Base-by-base conservation (phyloP, 768 basidiomycete species). In the Dioszegia aurantiaca region DNA sequence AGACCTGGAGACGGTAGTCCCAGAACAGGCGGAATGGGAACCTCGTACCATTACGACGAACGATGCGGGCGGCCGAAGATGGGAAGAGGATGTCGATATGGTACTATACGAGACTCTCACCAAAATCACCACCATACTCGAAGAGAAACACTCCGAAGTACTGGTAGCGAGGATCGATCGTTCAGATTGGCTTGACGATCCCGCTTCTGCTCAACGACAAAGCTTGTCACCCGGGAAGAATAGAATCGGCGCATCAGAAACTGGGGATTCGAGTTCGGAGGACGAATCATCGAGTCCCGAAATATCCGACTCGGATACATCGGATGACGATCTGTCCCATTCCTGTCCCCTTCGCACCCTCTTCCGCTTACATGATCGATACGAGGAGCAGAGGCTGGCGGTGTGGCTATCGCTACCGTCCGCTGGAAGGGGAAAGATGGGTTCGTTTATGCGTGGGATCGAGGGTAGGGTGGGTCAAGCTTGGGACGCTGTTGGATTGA, bases 381-480 rank as follows among this genome's bases (percentile, higher is more conserved):
- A 64, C 60, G 70, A 72, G 42, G 70, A 72, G 43, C 64, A 66
- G 42, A 40, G 68, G 36, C 54, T 72, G 26, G 70, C 70, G 3
- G 59, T 69, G 0, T 72, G 70, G 70, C 42, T 68, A 1, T 42
- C 54, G 8, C 58, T 72, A 1, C 68, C 63, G 0, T 8, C 43
- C 8, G 39, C 37, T 1, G 33, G 16, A 16, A 58, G 70, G 19
- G 63, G 58, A 16, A 61, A 61, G 52, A 72, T 69, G 67, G 58
- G 58, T 0, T 31, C 42, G 23, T 72, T 52, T 48, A 69, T 72
- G 68, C 55, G 70, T 1, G 70, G 70, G 4, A 12, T 26, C 8
- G 58, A 65, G 0, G 65, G 65, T 4, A 31, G 46, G 19, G 62
- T 67, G 2, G 70, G 70, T 17, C 21, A 36, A 10, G 64, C 48